Evolutionary conservation across 495 filamentous ascomycete species (phyloP).

Genomic region (Tuber borchii): DNA sequence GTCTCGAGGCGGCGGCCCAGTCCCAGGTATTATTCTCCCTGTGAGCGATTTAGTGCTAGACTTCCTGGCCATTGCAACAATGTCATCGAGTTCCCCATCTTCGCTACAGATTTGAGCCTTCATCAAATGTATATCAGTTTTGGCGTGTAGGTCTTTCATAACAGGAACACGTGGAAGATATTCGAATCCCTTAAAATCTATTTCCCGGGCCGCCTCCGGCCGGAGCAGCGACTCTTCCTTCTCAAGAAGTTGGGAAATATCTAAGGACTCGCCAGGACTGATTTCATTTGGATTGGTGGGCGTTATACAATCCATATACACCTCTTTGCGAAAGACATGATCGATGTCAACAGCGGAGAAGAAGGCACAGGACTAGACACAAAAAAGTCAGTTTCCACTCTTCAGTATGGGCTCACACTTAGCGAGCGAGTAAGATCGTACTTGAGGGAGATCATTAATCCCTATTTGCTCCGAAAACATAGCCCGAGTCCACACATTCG

Average conservation of each 20-base stretch:
- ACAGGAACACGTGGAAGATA: constrained; percentile 71
- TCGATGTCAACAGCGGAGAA: constrained; percentile 96
- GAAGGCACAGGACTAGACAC: constrained; percentile 63
- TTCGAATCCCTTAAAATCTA: constrained; percentile 51
- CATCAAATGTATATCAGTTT: constrained; percentile 52
- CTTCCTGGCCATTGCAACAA: constrained; percentile 41
- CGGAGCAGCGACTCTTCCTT: constrained; percentile 54
- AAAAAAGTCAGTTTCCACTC: background rate
- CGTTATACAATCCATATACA: constrained; percentile 94
- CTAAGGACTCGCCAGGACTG: constrained; percentile 74
- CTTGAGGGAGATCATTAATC: constrained; percentile 85
- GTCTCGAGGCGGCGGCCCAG: background rate
- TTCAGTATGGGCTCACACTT: background rate
- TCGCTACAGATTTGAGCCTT: constrained; percentile 75
- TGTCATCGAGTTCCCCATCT: constrained; percentile 64
- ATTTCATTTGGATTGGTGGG: constrained; percentile 76
- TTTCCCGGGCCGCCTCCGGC: constrained; percentile 44
- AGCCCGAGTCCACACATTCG: constrained; percentile 93
- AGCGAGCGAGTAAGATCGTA: background rate
- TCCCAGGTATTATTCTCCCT: background rate
- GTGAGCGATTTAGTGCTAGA: background rate
- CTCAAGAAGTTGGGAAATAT: constrained; percentile 66
- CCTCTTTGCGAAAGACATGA: constrained; percentile 87
- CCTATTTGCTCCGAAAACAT: constrained; percentile 97
- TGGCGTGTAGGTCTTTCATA: constrained; percentile 59